phyloP scores from a whole-genome alignment of 1,284 basidiomycete genomes.

The Melampsora occidentalis region DNA sequence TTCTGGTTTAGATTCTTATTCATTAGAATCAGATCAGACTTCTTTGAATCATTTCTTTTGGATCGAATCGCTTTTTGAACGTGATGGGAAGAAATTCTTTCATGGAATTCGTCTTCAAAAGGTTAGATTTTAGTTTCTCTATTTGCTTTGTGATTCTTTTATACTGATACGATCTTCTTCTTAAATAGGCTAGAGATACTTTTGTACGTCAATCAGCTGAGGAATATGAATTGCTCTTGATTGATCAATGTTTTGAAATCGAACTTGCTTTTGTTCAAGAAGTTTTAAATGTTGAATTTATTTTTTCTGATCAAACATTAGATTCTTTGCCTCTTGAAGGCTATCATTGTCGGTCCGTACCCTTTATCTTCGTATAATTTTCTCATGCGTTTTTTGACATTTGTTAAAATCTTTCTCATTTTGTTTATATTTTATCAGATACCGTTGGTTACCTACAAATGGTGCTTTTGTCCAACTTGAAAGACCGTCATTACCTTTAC shows the following conservation, averaged over 20 bases:
- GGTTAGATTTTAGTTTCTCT: neutral
- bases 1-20: neutral
- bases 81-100: conserved; percentile 5
- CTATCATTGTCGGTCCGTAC: conserved; percentile 24
- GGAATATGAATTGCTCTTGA: conserved; percentile 14
- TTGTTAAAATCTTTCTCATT: neutral
- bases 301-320: neutral
- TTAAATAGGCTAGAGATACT: conserved; percentile 5
- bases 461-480: conserved; percentile 3
- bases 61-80: conserved; percentile 16
- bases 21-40: no score
- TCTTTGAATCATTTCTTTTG: neutral
- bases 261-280: neutral
- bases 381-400: neutral
- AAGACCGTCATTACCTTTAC: neutral
- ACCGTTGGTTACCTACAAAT: conserved; percentile 22
- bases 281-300: conserved; percentile 9
- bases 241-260: conserved; percentile 34
- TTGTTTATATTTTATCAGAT: neutral
- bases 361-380: neutral
- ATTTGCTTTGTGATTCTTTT: no score
- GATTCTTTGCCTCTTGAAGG: neutral
- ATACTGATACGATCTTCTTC: no score
- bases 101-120: conserved; percentile 19
- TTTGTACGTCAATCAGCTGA: conserved; percentile 19